Evolutionary conservation across 352 stramenopile species (phyloP).

Genomic region (Phytophthora ramorum): DNA sequence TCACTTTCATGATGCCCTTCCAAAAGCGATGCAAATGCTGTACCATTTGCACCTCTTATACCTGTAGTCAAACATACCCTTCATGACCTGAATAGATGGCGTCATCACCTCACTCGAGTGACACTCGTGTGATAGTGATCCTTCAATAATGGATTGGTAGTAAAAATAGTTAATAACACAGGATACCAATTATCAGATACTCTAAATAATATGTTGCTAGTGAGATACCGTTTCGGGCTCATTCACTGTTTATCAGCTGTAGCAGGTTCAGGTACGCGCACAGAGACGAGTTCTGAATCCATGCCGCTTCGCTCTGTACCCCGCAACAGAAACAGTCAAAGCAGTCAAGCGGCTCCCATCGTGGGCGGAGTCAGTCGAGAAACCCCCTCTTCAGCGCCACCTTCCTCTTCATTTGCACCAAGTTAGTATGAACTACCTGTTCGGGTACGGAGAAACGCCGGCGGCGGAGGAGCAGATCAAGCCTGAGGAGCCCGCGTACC

Average conservation of each 20-base stretch:
- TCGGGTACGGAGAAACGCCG: constrained; percentile 33
- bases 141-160: neutral
- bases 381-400: constrained; percentile 16
- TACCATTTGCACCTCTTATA: neutral
- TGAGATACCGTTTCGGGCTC: too few species aligned
- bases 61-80: constrained; percentile 6
- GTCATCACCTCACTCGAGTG: constrained; percentile 18
- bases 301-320: constrained; percentile 26
- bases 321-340: constrained; percentile 23
- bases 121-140: constrained; percentile 7
- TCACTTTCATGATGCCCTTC: neutral
- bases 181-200: neutral
- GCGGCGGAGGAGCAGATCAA: constrained; percentile 38
- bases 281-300: constrained; percentile 22
- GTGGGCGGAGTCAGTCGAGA: constrained; percentile 20
- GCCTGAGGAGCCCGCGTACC: constrained; percentile 44
- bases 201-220: too few species aligned
- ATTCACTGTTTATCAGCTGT: too few species aligned
- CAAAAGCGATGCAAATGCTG: neutral
- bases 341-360: constrained; percentile 3
- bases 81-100: constrained; percentile 7
- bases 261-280: neutral
- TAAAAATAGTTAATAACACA: neutral
- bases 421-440: constrained; percentile 48
- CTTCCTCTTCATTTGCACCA: constrained; percentile 1